Conservation (phyloP, 1,284 basidiomycete genomes). For the Volvariella surrecta region DNA sequence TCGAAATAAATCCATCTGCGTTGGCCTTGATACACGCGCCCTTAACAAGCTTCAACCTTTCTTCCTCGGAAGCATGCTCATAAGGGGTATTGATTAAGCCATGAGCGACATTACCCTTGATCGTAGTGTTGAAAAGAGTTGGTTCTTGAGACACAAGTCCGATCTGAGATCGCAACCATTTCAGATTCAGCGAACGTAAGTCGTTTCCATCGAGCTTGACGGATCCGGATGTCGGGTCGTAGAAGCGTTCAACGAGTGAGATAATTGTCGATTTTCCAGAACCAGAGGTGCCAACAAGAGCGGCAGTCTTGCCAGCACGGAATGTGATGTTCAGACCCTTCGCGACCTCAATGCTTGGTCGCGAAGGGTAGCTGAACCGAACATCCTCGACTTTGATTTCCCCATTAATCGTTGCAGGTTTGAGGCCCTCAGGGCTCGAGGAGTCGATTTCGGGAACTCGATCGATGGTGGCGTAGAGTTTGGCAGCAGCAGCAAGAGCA, state of each 20-base stretch:
- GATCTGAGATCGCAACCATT: conserved; percentile 86
- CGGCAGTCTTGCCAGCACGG: conserved; percentile 72
- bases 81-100: conserved; percentile 78
- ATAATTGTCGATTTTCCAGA: conserved; percentile 84
- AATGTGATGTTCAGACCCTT: conserved; percentile 66
- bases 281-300: conserved; percentile 87
- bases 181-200: conserved; percentile 74
- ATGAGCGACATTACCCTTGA: conserved; percentile 72
- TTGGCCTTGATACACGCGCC: conserved; percentile 89
- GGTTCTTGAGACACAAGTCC: conserved; percentile 90
- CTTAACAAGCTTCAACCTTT: conserved; percentile 74
- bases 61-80: conserved; percentile 66
- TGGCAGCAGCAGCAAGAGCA: conserved; percentile 87
- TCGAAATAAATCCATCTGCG: conserved; percentile 83
- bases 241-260: conserved; percentile 80
- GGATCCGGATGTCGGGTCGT: conserved; percentile 71
- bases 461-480: conserved; percentile 89
- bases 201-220: conserved; percentile 79
- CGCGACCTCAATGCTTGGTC: conserved; percentile 78
- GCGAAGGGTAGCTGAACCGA: conserved; percentile 87
- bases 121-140: conserved; percentile 69
- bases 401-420: conserved; percentile 67
- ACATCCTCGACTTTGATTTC: conserved; percentile 73
- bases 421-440: conserved; percentile 57
- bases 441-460: conserved; percentile 84